These are phyloP conservation scores for Galerina marginata DNA, from an alignment of 768 basidiomycete species.

Conservation along the genomic window DNA sequence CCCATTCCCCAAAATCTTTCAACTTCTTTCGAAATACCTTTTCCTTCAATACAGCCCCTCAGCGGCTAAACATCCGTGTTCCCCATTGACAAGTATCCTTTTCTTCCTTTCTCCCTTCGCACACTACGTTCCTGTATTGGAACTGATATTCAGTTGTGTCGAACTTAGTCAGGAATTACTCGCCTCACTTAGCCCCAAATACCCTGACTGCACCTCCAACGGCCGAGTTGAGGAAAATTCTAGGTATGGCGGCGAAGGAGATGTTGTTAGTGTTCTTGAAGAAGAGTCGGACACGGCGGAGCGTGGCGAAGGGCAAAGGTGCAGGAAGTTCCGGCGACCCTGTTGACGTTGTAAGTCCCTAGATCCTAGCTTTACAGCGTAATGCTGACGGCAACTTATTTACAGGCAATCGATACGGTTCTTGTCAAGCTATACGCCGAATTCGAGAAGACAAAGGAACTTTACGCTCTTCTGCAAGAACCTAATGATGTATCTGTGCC, in stretches of 20 bases:
- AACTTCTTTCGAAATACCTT: conserved; percentile 16
- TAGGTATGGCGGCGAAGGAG: conserved; percentile 68
- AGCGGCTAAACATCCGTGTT: conserved; percentile 19
- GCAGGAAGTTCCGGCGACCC: conserved; percentile 25
- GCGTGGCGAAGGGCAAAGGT: conserved; percentile 36
- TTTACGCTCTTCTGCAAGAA: conserved; percentile 60
- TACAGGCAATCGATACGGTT: conserved; percentile 80
- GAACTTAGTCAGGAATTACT: conserved; percentile 93
- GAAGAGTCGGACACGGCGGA: conserved; percentile 58
- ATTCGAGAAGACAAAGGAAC: conserved; percentile 62
- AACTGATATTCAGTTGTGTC: conserved; percentile 82
- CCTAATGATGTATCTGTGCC: conserved; percentile 58
- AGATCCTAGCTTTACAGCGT: not conserved
- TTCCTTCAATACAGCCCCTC: conserved; percentile 11
- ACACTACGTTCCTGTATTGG: conserved; percentile 50
- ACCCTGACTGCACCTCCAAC: conserved; percentile 73
- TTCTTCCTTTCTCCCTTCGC: conserved; percentile 19
- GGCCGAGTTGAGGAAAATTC: conserved; percentile 65
- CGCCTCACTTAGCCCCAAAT: conserved; percentile 79
- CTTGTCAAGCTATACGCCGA: conserved; percentile 76
- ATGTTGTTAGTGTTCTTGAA: conserved; percentile 78
- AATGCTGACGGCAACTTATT: not conserved
- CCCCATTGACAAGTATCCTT: conserved; percentile 30
- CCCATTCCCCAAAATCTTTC: conserved; percentile 19
- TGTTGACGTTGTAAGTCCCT: conserved; percentile 26